These are phyloP conservation scores for Filobasidium floriforme DNA, from an alignment of 768 basidiomycete species.

Conservation along the genomic window DNA sequence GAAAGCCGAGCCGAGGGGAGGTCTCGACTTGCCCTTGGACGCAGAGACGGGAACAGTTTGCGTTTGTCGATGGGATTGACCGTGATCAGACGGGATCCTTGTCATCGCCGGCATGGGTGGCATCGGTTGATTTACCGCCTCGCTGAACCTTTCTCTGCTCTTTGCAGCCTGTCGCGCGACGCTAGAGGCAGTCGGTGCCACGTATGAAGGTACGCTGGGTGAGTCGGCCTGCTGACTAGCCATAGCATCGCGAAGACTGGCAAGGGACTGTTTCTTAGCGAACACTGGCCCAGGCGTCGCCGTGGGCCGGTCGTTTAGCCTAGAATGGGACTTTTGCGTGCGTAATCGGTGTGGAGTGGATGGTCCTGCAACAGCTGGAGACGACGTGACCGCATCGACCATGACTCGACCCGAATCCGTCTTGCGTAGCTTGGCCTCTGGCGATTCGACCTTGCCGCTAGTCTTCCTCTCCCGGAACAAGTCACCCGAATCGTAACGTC, in stretches of 20 bases:
- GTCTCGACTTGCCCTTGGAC: slow-evolving; percentile 64
- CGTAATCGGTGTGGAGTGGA: slow-evolving; percentile 30
- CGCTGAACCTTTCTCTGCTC: slow-evolving; percentile 12
- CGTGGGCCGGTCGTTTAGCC: slow-evolving; percentile 17
- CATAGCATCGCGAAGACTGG: slow-evolving; percentile 35
- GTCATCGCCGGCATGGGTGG: background rate
- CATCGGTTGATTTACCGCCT: background rate
- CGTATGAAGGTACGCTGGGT: slow-evolving; percentile 3
- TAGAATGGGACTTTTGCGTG: slow-evolving; percentile 41
- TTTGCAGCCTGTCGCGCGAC: slow-evolving; percentile 14
- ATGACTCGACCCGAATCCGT: background rate
- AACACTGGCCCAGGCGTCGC: slow-evolving; percentile 31
- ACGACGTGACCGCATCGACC: slow-evolving; percentile 8
- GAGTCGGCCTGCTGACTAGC: slow-evolving; percentile 12
- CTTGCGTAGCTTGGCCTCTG: background rate
- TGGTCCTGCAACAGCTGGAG: slow-evolving; percentile 11
- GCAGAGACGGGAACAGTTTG: slow-evolving; percentile 71
- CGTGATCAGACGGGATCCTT: slow-evolving; percentile 7
- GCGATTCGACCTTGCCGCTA: background rate
- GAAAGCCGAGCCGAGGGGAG: slow-evolving; percentile 70
- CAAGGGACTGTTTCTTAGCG: slow-evolving; percentile 34
- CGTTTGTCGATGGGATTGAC: slow-evolving; percentile 46
- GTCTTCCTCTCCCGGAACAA: slow-evolving; percentile 4
- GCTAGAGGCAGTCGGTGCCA: slow-evolving; percentile 20
- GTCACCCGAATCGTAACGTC: background rate